Evolutionary conservation across 2,329 filamentous ascomycete species (phyloP).

Genomic region (Hypoxylon sp.): DNA sequence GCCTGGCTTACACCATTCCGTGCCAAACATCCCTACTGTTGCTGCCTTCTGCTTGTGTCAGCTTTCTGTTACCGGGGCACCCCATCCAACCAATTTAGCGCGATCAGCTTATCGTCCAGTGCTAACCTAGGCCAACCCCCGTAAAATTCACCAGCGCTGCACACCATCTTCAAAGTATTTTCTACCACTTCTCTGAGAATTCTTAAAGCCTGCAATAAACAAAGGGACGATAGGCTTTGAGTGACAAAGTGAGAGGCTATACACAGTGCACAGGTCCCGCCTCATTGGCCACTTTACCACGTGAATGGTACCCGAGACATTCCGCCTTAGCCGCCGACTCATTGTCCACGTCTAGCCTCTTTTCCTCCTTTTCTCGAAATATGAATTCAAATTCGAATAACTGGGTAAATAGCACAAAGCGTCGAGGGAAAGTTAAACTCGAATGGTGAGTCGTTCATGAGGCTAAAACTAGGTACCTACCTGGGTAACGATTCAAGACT

Average conservation of each 20-base stretch:
- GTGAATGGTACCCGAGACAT: not conserved
- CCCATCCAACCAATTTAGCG: not conserved
- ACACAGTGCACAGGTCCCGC: too few species aligned
- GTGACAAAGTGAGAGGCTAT: not conserved
- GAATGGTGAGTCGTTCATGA: not conserved
- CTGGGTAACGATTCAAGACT: not conserved
- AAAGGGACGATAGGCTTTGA: not conserved
- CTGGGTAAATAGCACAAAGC: not conserved
- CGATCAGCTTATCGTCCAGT: not conserved
- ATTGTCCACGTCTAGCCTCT: not conserved
- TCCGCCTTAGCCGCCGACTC: not conserved
- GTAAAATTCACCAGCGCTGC: not conserved
- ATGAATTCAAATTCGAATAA: not conserved
- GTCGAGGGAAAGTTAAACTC: not conserved
- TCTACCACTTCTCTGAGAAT: not conserved
- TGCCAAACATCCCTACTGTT: not conserved
- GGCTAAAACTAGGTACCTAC: not conserved
- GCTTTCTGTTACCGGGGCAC: not conserved
- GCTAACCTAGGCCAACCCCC: not conserved
- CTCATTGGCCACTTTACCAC: too few species aligned
- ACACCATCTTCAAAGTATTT: not conserved
- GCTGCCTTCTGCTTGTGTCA: not conserved
- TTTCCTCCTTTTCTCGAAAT: too few species aligned
- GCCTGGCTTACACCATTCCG: not conserved
- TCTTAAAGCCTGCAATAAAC: not conserved